Evolutionary conservation across 2,329 filamentous ascomycete genomes (phyloP), one percentile per base, ranked within the genome.

Genomic region (Calonectria pteridis): DNA sequence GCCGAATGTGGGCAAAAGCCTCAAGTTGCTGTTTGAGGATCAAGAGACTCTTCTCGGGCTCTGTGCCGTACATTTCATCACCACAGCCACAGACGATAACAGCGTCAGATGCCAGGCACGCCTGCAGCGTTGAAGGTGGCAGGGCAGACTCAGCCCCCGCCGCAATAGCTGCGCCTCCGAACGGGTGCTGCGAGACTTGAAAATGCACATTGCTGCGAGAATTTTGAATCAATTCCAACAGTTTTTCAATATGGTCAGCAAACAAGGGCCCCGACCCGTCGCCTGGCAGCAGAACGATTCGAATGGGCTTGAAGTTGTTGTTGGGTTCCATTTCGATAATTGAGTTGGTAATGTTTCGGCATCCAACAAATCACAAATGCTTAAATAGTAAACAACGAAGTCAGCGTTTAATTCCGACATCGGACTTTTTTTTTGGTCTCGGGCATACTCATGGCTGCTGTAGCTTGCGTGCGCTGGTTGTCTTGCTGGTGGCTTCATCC

Each of bases 1-100:
- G 96, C 13, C 96, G 93, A 72, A 98, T 92, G 90, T 98, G 98
- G 82, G 95, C 96, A 87, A 96, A 98, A 71, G 95, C 95, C 82
- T 90, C 89, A 89, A 98, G 94, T 86, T 98, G 94, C 87, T 97
- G 98, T 87, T 95, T 94, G 67, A 98, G 94, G 79, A 89, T 91
- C 76, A 98, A 92, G 81, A 98, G 92, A 73, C 95, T 95, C 87
- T 98, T 95, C 84, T 98, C 96, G 4, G 96, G 96, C 6, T 23
- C 13, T 10, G 23, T 59, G 5, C 33, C 55, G 28, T 59, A 18
- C 23, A 2, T 40, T 23, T 35, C n/a, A 40, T 59, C 29, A 14
- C 55, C 55, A 28, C 14, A 59, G 55, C 55, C 55, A 40, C 55
- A 37, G 18, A 40, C n/a, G 7, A 59, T 28, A 1, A 59, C 33